A percentile compares a stretch with the other conserved stretches of the same genome.
Evolutionary conservation across 2,329 filamentous ascomycete species (phyloP).

Genomic region (Curvularia verruculosa): DNA sequence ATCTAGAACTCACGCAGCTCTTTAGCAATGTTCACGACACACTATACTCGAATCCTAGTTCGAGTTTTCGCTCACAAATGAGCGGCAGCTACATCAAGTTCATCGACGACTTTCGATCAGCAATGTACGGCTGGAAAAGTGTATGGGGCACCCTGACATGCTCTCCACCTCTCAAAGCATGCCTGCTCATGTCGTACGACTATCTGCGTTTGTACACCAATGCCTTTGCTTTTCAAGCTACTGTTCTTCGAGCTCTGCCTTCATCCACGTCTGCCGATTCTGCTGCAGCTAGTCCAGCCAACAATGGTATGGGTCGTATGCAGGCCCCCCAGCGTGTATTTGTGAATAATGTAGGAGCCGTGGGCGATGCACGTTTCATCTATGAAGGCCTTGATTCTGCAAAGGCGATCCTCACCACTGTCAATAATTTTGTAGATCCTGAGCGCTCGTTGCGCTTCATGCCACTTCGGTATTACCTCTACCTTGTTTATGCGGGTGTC

Average conservation of each 20-base stretch:
- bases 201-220: constrained; percentile 76
- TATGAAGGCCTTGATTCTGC: constrained; percentile 58
- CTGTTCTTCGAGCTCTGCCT: constrained; percentile 57
- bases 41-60: constrained; percentile 72
- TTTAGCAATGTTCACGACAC: constrained; percentile 78
- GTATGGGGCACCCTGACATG: constrained; percentile 71
- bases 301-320: constrained; percentile 24
- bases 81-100: constrained; percentile 77
- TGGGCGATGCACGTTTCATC: constrained; percentile 57
- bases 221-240: constrained; percentile 77
- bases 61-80: constrained; percentile 71
- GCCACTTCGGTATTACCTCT: constrained; percentile 57
- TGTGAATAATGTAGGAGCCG: constrained; percentile 57
- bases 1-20: constrained; percentile 72
- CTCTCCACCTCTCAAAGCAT: constrained; percentile 69
- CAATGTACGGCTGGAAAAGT: constrained; percentile 73
- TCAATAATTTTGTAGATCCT: constrained; percentile 58
- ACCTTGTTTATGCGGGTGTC: constrained; percentile 57
- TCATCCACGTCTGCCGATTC: constrained; percentile 24
- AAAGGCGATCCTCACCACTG: constrained; percentile 57
- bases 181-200: constrained; percentile 72
- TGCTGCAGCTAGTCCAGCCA: constrained; percentile 1
- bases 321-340: constrained; percentile 53
- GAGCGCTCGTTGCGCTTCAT: constrained; percentile 56
- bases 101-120: constrained; percentile 73